These are phyloP conservation scores for Amniculicola lignicola DNA, from an alignment of 495 filamentous ascomycete genomes.

Conservation along the genomic window DNA sequence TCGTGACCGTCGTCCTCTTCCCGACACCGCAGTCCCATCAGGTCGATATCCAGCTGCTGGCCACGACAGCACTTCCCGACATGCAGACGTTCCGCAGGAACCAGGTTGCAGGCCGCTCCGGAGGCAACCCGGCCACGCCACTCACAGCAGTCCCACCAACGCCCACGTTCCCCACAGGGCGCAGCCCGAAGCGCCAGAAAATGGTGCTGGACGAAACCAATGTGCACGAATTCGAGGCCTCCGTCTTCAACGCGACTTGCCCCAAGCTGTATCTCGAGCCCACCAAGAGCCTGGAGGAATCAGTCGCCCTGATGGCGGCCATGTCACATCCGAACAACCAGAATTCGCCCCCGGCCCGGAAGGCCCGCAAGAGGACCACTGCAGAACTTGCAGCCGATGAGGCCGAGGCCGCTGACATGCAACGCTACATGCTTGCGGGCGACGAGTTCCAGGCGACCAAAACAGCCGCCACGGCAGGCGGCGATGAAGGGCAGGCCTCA, in stretches of 20 bases:
- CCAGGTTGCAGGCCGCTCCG: constrained; percentile 37
- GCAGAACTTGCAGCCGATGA: constrained; percentile 94
- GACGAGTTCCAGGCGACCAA: constrained; percentile 75
- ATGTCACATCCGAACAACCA: constrained; percentile 73
- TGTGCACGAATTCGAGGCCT: constrained; percentile 68
- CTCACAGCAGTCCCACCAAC: constrained; percentile 61
- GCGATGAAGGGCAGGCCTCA: constrained; percentile 62
- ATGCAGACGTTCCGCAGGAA: constrained; percentile 40
- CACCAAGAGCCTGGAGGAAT: constrained; percentile 62
- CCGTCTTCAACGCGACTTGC: constrained; percentile 66
- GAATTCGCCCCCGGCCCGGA: constrained; percentile 73
- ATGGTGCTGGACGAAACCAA: constrained; percentile 72
- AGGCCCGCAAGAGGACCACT: constrained; percentile 86
- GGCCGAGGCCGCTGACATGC: constrained; percentile 79
- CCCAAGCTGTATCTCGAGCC: constrained; percentile 74
- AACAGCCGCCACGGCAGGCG: constrained; percentile 55
- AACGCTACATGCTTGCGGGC: constrained; percentile 87
- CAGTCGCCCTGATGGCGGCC: constrained; percentile 63
- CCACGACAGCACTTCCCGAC: constrained; percentile 63
- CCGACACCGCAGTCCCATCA: constrained; percentile 74
- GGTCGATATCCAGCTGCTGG: constrained; percentile 70
- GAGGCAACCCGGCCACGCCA: constrained; percentile 64
- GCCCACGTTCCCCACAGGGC: constrained; percentile 47
- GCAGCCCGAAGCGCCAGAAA: constrained; percentile 62
- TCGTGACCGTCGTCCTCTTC: constrained; percentile 80